These are phyloP conservation scores for Herpetomonas samuelpessoai DNA, from an alignment of 208 protist species.

Conservation along the genomic window DNA sequence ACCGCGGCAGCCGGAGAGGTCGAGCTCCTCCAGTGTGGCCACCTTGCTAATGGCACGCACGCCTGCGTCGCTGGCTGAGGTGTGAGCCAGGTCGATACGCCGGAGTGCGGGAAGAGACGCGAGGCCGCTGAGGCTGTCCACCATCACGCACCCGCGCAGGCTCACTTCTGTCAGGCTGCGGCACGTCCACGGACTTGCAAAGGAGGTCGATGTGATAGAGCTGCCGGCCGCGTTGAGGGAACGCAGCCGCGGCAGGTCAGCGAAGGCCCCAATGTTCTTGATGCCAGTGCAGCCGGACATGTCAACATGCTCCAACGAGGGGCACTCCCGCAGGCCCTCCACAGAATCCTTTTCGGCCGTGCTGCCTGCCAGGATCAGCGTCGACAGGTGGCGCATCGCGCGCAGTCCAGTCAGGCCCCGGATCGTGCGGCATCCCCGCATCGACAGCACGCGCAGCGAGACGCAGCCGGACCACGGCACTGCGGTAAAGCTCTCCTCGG, in stretches of 20 bases:
- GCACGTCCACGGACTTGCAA: conserved; percentile 18
- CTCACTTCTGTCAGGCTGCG: conserved; percentile 24
- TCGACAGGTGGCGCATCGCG: conserved; percentile 8
- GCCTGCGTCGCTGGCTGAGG: conserved; percentile 14
- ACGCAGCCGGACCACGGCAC: conserved; percentile 9
- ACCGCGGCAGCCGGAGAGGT: conserved; percentile 26
- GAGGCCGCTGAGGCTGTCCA: conserved; percentile 8
- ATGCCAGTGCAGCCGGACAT: conserved; percentile 10
- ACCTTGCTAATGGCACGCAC: conserved; percentile 17
- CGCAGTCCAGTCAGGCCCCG: conserved; percentile 3
- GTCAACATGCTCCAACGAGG: conserved; percentile 22
- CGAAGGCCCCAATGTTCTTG: conserved; percentile 3
- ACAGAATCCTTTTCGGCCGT: conserved; percentile 6
- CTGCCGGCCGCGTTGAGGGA: not conserved
- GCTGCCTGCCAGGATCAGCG: conserved; percentile 2
- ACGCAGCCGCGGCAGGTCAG: not conserved
- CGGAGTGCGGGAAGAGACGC: conserved; percentile 14
- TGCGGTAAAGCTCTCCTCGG: conserved; percentile 9
- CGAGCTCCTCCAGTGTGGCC: conserved; percentile 26
- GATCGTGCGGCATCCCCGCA: conserved; percentile 6
- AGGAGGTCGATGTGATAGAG: conserved; percentile 6
- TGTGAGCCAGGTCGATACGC: conserved; percentile 17
- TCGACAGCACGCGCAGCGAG: conserved; percentile 9
- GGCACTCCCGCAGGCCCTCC: conserved; percentile 9
- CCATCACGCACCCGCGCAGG: conserved; percentile 9